A percentile compares a stretch with the other conserved stretches of the same genome.
Conservation (phyloP, 2,329 filamentous ascomycete genomes). For the Aspergillus phoenicis region DNA sequence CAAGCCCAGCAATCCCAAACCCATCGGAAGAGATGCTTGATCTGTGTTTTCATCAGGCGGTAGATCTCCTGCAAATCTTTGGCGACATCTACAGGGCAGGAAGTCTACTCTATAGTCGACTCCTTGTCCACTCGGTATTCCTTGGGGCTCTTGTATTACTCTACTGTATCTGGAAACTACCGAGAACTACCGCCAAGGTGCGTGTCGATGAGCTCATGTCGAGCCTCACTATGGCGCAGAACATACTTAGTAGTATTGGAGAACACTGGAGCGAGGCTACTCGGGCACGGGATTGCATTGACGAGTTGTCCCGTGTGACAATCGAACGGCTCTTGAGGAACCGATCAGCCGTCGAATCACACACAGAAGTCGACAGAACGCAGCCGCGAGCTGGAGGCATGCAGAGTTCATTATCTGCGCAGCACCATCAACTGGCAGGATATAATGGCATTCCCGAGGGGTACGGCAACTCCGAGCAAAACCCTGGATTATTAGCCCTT, state of each 20-base stretch:
- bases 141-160: slow-evolving; percentile 54
- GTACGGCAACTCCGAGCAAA: neutral
- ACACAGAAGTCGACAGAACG: neutral
- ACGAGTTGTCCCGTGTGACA: slow-evolving; percentile 32
- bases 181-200: slow-evolving; percentile 43
- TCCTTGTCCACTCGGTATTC: slow-evolving; percentile 53
- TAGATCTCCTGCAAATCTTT: slow-evolving; percentile 46
- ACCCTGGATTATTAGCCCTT: no score
- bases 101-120: slow-evolving; percentile 52
- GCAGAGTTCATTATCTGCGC: neutral
- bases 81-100: slow-evolving; percentile 50
- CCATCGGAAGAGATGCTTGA: slow-evolving; percentile 46
- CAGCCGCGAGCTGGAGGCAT: neutral
- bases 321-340: slow-evolving; percentile 28
- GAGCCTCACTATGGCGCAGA: slow-evolving; percentile 48
- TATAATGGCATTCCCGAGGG: neutral
- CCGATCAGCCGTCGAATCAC: neutral
- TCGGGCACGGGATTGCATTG: slow-evolving; percentile 34
- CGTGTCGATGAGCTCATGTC: slow-evolving; percentile 46
- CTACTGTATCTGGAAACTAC: slow-evolving; percentile 54
- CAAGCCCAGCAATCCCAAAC: slow-evolving; percentile 55
- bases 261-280: slow-evolving; percentile 56
- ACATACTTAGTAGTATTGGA: slow-evolving; percentile 54
- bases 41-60: slow-evolving; percentile 50
- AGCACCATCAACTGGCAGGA: neutral